Evolutionary conservation across 2,329 filamentous ascomycete species (phyloP).

Genomic region (Penicillium sp.): DNA sequence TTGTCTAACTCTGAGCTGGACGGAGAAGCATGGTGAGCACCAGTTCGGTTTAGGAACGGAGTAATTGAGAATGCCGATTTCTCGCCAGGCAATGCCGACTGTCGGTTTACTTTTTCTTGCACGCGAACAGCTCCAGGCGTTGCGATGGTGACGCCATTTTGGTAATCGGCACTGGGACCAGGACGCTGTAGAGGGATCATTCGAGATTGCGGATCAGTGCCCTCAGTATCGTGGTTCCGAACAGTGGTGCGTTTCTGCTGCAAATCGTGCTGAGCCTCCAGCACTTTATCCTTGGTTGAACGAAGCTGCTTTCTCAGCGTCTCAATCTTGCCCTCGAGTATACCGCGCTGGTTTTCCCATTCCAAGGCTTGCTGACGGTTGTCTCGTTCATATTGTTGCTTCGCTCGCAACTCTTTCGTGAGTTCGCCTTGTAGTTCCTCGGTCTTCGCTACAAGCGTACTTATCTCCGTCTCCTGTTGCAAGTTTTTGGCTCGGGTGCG

Average conservation of each 20-base stretch:
- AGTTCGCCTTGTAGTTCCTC: constrained; percentile 54
- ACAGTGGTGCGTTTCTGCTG: constrained; percentile 42
- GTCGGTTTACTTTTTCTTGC: constrained; percentile 59
- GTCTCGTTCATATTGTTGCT: constrained; percentile 49
- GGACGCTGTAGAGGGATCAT: constrained; percentile 36
- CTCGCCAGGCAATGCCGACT: constrained; percentile 68
- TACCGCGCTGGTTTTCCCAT: constrained; percentile 61
- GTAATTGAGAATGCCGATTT: constrained; percentile 95
- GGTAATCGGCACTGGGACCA: constrained; percentile 32
- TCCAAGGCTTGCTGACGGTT: constrained; percentile 59
- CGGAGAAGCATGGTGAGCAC: constrained; percentile 49
- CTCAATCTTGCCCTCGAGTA: constrained; percentile 70
- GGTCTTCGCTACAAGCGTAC: constrained; percentile 41
- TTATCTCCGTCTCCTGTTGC: constrained; percentile 41
- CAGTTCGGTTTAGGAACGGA: constrained; percentile 80
- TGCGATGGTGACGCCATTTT: constrained; percentile 49
- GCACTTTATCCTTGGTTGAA: constrained; percentile 70
- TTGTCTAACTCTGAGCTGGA: constrained; percentile 28
- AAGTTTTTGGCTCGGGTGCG: constrained; percentile 49
- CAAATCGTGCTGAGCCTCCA: constrained; percentile 58
- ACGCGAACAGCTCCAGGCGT: constrained; percentile 50
- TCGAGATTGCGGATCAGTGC: constrained; percentile 40
- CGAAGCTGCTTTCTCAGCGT: constrained; percentile 69
- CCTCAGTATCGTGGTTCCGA: constrained; percentile 26
- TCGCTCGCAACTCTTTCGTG: constrained; percentile 52